Conservation (phyloP, 257 asterid species). For the Catharanthus roseus region DNA sequence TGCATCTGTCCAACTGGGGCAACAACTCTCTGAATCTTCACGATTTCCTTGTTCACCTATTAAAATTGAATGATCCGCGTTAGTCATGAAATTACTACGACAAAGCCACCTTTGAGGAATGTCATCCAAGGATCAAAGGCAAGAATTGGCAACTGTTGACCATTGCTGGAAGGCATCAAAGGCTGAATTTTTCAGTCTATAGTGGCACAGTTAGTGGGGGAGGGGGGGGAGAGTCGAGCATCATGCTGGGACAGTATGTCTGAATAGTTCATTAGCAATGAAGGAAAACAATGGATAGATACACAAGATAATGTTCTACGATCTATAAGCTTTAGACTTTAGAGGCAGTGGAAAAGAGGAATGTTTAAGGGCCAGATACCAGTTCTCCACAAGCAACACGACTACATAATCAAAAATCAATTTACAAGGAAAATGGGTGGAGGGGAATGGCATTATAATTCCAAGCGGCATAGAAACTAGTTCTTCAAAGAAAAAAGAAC, state of each 20-base stretch:
- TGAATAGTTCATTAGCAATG: background rate
- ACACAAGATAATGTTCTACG: background rate
- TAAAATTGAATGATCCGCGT: background rate
- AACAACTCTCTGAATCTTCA: slow-evolving; percentile 93
- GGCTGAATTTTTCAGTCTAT: background rate
- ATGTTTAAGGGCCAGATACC: background rate
- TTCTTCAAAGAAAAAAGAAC: background rate
- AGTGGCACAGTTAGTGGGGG: too few relatives aligned
- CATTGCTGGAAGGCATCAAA: background rate
- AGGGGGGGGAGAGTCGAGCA: too few relatives aligned
- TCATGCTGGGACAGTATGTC: background rate
- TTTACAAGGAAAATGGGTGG: background rate
- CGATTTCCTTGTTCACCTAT: slow-evolving; percentile 96
- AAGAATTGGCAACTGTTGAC: background rate
- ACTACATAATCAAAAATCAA: background rate
- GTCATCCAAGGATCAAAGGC: background rate
- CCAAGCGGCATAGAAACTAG: background rate
- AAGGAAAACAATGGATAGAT: background rate
- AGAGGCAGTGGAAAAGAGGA: background rate
- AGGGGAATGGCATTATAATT: background rate
- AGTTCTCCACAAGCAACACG: background rate
- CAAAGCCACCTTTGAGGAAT: background rate
- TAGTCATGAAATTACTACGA: background rate
- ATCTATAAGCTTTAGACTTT: background rate
- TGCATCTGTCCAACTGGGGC: slow-evolving; percentile 97